Base-by-base conservation (phyloP, 2,329 filamentous ascomycete species). In the Clarireedia hainanense region DNA sequence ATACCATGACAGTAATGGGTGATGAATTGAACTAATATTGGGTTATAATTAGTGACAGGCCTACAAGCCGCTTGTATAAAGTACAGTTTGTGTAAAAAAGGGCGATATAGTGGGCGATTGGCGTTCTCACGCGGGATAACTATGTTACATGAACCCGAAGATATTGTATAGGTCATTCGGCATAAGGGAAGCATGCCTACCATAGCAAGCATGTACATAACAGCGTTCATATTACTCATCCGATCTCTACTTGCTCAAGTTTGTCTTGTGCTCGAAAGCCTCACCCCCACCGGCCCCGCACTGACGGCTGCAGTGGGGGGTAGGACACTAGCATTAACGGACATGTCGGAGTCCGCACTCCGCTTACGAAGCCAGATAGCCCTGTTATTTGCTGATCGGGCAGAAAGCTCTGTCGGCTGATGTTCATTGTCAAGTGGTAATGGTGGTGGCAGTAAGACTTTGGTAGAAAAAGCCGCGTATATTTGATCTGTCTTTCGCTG, bases 231-330 rank as follows among this genome's bases (percentile, higher is more conserved):
- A 14, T 34, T 34, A 12, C 10, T 27, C 26, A 27, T 7, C 26
- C 5, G 26, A 7, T 7, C 26, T 6, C 7, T 27, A 27, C 5
- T 27, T 27, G 26, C 26, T 6, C 5, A 5, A 27, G 26, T 20
- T 20, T 20, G 20, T 20, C 20, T 20, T 20, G 20, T 20, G 20
- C 20, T 20, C 20, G 20, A 20, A 20, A 20, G 20, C 20, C 10
- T 12, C 30, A 34, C 30, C 30, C 30, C 30, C 30, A 34, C 30
- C 30, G 30, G 58, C 42, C 6, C n/a, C 47, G n/a, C 36, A 51
- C 6, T 20, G 26, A 20, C 54, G 56, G 9, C 51, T 51, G n/a
- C 39, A 20, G 39, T 24, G 50, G 51, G 51, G 40, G 40, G 50
- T 12, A 49, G 55, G 36, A 52, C 46, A 17, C 45, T 6, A 42